These are phyloP conservation scores for Cairneyella variabilis DNA, from an alignment of 495 filamentous ascomycete genomes.

Conservation along the genomic window DNA sequence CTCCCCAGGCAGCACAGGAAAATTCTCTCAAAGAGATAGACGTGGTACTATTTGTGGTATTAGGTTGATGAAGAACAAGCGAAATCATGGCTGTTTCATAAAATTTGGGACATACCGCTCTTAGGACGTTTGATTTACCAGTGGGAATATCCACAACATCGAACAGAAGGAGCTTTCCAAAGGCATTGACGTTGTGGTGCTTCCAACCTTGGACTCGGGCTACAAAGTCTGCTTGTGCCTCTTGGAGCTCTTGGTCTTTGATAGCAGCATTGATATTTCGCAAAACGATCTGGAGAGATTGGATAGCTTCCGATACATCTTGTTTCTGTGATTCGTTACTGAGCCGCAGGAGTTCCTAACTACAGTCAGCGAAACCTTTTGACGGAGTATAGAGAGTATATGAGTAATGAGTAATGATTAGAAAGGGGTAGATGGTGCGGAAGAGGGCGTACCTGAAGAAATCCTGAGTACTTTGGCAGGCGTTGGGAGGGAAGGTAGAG, in stretches of 20 bases:
- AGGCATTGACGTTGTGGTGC: background rate
- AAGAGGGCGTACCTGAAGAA: conserved; percentile 2
- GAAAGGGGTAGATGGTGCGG: background rate
- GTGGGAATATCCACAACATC: background rate
- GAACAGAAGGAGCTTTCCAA: background rate
- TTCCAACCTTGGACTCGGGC: background rate
- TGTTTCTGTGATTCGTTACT: background rate
- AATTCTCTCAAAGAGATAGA: conserved; percentile 4
- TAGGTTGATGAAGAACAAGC: background rate
- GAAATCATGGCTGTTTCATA: background rate
- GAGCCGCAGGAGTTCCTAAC: background rate
- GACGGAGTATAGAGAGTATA: too few species aligned
- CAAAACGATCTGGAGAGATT: background rate
- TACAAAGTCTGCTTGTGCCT: background rate
- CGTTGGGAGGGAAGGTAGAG: background rate
- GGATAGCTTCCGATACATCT: background rate
- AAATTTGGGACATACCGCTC: background rate
- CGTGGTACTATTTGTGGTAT: background rate
- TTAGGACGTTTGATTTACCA: background rate
- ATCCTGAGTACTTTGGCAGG: background rate
- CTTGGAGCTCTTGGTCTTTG: background rate
- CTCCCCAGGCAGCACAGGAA: background rate
- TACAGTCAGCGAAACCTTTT: background rate
- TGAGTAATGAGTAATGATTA: background rate
- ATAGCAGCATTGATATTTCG: background rate